Evolutionary conservation across 495 filamentous ascomycete genomes (phyloP), one percentile per base, ranked within the genome.

Genomic region (Penicillium ucsense): DNA sequence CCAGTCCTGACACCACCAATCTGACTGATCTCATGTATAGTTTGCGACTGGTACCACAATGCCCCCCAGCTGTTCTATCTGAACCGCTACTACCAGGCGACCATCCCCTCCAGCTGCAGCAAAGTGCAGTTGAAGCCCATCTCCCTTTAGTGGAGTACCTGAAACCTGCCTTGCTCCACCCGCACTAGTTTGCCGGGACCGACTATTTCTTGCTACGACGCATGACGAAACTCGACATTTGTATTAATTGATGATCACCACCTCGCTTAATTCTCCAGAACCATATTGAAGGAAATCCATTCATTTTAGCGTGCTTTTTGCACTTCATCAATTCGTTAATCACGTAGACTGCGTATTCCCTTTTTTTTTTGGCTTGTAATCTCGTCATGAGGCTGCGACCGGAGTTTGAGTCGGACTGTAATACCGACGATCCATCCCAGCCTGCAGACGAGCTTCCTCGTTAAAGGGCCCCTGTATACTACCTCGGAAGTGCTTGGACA

Each of bases 41-140:
- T 72, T 5, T 79, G 77, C 43, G 70, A 78, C 45, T 79, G 77
- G 75, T 73, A 57, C 52, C 76, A 78, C 55, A 74, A 71, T 40
- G 65, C 56, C 27, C 76, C 77, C 8, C 76, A 80, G 55, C 63
- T 79, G 5, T 79, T 79, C 63, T 76, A 64, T 55, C 53, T 70
- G 20, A 48, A 69, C 44, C 41, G 42, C 8, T 62, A 53, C 47
- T 63, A 61, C 34, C 11, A 59, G 8, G 20, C 60, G 11, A 37
- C 49, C 0, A 56, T 73, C 10, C 73, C 74, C 20, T 61, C 55
- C 32, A 70, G 65, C 54, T 78, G 75, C 56, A 68, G 65, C 42
- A 54, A 61, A 55, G 72, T 75, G 12, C 39, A 67, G 33, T 52
- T 78, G 32, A 47, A 60, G 49, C 38, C 56, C 28, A 55, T 63